Percentiles rank a stretch among this genome's conserved stretches.
These are phyloP conservation scores for Penicillium diatomitis DNA, from an alignment of 495 filamentous ascomycete genomes.

Conservation along the genomic window DNA sequence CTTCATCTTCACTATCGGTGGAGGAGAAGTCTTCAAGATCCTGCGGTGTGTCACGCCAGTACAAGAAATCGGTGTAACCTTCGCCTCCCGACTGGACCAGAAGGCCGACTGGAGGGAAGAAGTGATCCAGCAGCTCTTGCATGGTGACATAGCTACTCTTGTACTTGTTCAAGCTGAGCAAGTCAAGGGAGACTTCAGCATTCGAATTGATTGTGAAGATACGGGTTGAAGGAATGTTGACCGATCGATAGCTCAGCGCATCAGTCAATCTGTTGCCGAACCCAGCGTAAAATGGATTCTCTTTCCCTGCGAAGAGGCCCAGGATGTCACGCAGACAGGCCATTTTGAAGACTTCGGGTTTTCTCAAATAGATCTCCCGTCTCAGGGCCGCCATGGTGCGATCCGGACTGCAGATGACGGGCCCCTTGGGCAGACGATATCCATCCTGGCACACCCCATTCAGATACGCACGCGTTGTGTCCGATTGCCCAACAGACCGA, in stretches of 20 bases:
- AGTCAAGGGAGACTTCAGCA: constrained; percentile 87
- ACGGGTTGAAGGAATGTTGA: constrained; percentile 84
- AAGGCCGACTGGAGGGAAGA: constrained; percentile 77
- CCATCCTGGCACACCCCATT: constrained; percentile 83
- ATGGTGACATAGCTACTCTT: constrained; percentile 96
- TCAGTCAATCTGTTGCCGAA: constrained; percentile 97
- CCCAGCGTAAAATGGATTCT: constrained; percentile 87
- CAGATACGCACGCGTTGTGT: constrained; percentile 84
- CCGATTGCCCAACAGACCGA: constrained; percentile 85
- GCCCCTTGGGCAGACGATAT: constrained; percentile 77
- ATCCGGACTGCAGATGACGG: constrained; percentile 91
- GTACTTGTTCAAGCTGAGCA: constrained; percentile 86
- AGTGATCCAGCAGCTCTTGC: constrained; percentile 92
- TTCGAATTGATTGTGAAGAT: constrained; percentile 99
- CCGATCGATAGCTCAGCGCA: constrained; percentile 88
- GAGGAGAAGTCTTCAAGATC: constrained; percentile 72
- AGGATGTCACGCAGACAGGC: constrained; percentile 90
- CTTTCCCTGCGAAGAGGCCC: constrained; percentile 69
- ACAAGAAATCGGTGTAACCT: constrained; percentile 82
- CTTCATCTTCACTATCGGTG: constrained; percentile 57
- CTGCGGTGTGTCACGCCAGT: constrained; percentile 69
- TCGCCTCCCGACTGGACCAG: constrained; percentile 72
- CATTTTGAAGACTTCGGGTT: constrained; percentile 99
- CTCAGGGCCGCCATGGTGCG: constrained; percentile 91
- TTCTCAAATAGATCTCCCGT: constrained; percentile 89